Evolutionary conservation across 2,329 filamentous ascomycete genomes (phyloP), one percentile per base, ranked within the genome.

Genomic region (Stagonosporopsis cucurbitacearum): DNA sequence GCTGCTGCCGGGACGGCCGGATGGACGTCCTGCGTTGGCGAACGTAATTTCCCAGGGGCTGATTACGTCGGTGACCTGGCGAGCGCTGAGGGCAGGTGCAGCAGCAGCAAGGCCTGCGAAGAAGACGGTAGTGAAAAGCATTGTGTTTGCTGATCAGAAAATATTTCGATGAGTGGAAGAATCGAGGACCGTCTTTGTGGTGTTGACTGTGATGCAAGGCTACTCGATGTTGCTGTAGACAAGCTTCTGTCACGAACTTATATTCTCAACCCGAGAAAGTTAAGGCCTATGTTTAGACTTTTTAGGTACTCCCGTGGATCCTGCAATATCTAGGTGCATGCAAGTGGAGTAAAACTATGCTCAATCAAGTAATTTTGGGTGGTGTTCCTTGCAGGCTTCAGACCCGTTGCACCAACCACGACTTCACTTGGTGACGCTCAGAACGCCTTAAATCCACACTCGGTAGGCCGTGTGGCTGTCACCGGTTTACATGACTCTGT

Each of bases 41-140:
- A 17, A 15, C 4, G 52, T 54, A 26, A 54, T 54, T 17, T 50
- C 23, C 52, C 45, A 54, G 12, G 52, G 45, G 20, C 19, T 28
- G 26, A 19, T 30, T 20, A 32, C 45, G 12, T 33, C 35, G 15
- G 39, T 41, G 39, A 23, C 22, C 19, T 44, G 52, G 33, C 45
- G 44, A 4, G 32, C 30, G 26, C 23, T 12, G 20, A 50, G 26
- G 26, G 44, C 25, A 26, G 45, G 44, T n/a, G 33, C 32, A 8
- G 52, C 45, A 7, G 40, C 37, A 19, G 45, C 45, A 20, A 54
- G 39, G 25, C 45, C 45, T 20, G 52, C 26, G n/a, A 54, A 40
- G 17, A 54, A 20, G 32, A 50, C 6, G 5, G 32, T 45, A n/a
- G 52, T 19, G 26, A 54, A 33, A n/a, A 44, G 40, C 52, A 54